Evolutionary conservation across 1,284 basidiomycete genomes (phyloP), one percentile per base, ranked within the genome.

Genomic region (Cystobasidium pallidum): DNA sequence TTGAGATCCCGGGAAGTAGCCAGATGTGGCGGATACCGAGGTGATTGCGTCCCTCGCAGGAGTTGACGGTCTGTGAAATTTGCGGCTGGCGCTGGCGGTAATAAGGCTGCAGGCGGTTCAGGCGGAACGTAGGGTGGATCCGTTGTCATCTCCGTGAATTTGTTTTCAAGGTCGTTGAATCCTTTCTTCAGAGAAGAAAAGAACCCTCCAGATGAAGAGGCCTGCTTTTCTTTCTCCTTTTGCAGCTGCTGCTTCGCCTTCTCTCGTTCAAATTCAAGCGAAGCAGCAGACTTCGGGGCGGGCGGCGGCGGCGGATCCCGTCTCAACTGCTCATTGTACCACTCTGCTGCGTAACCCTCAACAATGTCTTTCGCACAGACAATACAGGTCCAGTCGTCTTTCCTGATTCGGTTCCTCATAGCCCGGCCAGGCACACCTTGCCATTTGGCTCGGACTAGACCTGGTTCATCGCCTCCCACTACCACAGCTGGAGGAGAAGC

Each of bases 111-210:
- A 13, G 68, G 68, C 19, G 47, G 34, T 24, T 59, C 57, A 39
- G 68, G 68, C 15, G 61, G 59, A 21, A 59, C 36, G 26, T 45
- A 51, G 21, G 61, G 59, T 26, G 45, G 43, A 30, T 71, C 68
- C 7, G 59, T 54, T 28, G 68, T 71, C 34, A 71, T 52, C n/a
- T 71, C 68, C 10, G 51, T 55, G 61, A 71, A 63, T 47, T 71
- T 71, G 32, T 57, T 59, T 28, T 59, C 68, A 4, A 71, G 26
- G 17, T 63, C 68, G 26, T 28, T 63, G 39, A 71, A 71, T 0
- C 68, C 68, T 36, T 71, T 71, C 61, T 71, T 71, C 3, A 71
- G 21, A 17, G 49, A 52, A 7, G 68, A 71, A 47, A 71, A 71
- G 59, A 71, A 71, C 26, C 68, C 64, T 19, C 62, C 62, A 2